phyloP scores from a whole-genome alignment of 169 alveolate genomes.

The Plasmodium knowlesi region DNA sequence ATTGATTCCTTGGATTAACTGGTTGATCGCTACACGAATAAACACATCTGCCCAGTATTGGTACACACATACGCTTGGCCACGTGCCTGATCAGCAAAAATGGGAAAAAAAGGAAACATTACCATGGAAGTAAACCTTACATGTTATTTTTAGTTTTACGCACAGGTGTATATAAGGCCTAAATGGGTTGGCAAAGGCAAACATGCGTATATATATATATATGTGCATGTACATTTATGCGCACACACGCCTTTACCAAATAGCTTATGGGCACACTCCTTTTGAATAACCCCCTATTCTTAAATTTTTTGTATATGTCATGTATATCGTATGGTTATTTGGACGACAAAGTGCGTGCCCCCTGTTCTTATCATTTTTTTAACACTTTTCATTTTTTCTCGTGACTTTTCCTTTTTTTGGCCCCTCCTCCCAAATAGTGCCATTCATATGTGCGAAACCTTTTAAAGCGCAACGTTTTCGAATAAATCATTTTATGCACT shows the following conservation, averaged over 20 bases:
- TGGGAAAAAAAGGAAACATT: not conserved
- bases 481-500: not conserved
- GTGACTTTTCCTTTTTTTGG: not conserved
- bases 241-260: not conserved
- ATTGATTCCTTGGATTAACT: not conserved
- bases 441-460: not conserved
- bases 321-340: constrained; percentile 1
- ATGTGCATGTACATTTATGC: not conserved
- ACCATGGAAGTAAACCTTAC: not conserved
- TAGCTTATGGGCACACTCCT: not conserved
- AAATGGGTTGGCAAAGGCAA: not conserved
- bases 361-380: not conserved
- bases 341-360: not conserved
- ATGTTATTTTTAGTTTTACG: not conserved
- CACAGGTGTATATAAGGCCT: not conserved
- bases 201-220: not conserved
- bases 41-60: not conserved
- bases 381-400: not conserved
- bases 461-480: not conserved
- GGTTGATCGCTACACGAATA: not conserved
- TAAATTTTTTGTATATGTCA: not conserved
- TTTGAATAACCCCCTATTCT: not conserved
- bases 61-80: not conserved
- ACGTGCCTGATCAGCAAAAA: not conserved
- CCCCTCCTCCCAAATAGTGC: not conserved